phyloP scores from a whole-genome alignment of 805 yeast species.

The Nematodospora valgi region DNA sequence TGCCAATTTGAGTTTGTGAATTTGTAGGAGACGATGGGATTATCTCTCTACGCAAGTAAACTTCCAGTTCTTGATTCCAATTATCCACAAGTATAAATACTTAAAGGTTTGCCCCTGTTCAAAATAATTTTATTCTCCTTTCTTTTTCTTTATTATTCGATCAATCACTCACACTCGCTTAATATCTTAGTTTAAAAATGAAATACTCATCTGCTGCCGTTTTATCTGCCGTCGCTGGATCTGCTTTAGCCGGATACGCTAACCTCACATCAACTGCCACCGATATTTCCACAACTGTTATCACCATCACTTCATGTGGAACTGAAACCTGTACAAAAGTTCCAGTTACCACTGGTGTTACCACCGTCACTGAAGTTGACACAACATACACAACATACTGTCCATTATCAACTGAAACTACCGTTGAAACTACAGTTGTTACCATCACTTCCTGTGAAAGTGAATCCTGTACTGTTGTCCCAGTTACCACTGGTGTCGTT shows the following conservation, averaged over 20 bases:
- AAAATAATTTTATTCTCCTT: conserved; percentile 8
- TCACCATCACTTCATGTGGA: conserved; percentile 38
- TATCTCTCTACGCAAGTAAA: too few relatives aligned
- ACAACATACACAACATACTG: conserved; percentile 13
- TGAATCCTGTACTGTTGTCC: conserved; percentile 24
- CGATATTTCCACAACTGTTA: conserved; percentile 26
- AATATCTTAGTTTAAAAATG: conserved; percentile 19
- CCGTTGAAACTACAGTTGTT: conserved; percentile 23
- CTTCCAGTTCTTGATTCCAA: too few relatives aligned
- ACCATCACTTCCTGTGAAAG: conserved; percentile 36
- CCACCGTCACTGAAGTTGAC: conserved; percentile 29
- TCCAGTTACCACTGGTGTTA: conserved; percentile 34
- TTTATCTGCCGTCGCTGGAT: conserved; percentile 24
- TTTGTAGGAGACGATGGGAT: too few relatives aligned
- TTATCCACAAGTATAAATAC: too few relatives aligned
- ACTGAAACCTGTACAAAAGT: conserved; percentile 25
- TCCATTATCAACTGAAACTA: conserved; percentile 30
- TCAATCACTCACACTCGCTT: conserved; percentile 18
- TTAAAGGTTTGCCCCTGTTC: too few relatives aligned
- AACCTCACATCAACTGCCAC: conserved; percentile 28
- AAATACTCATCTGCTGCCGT: conserved; percentile 32
- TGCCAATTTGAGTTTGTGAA: too few relatives aligned
- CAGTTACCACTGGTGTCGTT: conserved; percentile 25
- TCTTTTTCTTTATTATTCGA: background rate
- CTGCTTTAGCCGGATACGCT: conserved; percentile 27